A percentile compares a stretch with the other conserved stretches of the same genome.
Conservation (phyloP, 1,284 basidiomycete species). For the Irpex lacteus region DNA sequence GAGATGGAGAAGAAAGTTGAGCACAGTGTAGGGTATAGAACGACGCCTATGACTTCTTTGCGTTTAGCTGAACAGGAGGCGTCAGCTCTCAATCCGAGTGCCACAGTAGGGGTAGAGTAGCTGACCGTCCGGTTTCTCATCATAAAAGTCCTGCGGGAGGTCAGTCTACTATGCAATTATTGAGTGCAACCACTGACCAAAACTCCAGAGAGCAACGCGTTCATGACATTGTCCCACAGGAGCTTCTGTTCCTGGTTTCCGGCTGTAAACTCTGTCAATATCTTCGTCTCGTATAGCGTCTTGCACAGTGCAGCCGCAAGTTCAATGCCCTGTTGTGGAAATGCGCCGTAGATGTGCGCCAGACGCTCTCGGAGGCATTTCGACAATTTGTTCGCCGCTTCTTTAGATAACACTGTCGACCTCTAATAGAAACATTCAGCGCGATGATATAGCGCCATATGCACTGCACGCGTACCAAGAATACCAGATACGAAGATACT, state of each 20-base stretch:
- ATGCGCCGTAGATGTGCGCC: slow-evolving; percentile 23
- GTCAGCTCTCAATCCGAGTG: neutral
- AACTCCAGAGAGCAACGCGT: slow-evolving; percentile 30
- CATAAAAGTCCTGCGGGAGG: slow-evolving; percentile 24
- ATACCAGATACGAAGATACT: slow-evolving; percentile 22
- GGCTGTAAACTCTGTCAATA: slow-evolving; percentile 21
- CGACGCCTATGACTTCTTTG: slow-evolving; percentile 26
- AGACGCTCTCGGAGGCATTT: slow-evolving; percentile 27
- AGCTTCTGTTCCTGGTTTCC: slow-evolving; percentile 21
- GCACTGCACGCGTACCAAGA: slow-evolving; percentile 19
- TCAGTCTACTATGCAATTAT: neutral
- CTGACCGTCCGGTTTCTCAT: slow-evolving; percentile 18
- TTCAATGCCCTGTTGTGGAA: slow-evolving; percentile 23
- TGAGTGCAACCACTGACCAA: slow-evolving; percentile 24
- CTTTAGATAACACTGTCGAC: slow-evolving; percentile 18
- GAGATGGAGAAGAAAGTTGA: slow-evolving; percentile 29
- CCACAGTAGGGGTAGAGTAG: neutral
- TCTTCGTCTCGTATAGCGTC: slow-evolving; percentile 26
- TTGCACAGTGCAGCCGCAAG: slow-evolving; percentile 27
- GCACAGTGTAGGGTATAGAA: slow-evolving; percentile 28
- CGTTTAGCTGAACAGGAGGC: slow-evolving; percentile 8
- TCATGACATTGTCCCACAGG: slow-evolving; percentile 28
- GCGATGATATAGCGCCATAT: neutral
- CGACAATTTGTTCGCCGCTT: slow-evolving; percentile 19
- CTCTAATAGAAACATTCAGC: slow-evolving; percentile 16